phyloP scores from a whole-genome alignment of 78 protist genomes.

The Pigoraptor vietnamica region DNA sequence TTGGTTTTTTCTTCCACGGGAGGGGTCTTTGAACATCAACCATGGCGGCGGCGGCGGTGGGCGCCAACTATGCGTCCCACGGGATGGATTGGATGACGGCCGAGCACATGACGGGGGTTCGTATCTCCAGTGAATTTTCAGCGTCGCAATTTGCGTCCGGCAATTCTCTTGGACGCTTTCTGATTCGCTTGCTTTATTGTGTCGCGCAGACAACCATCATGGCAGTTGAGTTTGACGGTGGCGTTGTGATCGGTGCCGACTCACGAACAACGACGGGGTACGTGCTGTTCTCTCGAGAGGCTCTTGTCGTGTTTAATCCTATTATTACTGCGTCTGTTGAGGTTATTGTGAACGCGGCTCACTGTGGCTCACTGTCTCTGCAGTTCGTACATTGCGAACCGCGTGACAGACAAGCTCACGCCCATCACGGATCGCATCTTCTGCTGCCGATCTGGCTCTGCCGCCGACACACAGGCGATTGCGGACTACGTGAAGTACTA shows the following conservation, averaged over 20 bases:
- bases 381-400: conserved; percentile 87
- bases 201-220: conserved; percentile 86
- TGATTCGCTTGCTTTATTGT: no score
- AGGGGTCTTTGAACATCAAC: not conserved
- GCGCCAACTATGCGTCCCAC: not conserved
- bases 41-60: not conserved
- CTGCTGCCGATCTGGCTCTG: conserved; percentile 95
- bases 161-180: no score
- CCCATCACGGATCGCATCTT: conserved; percentile 73
- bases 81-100: not conserved
- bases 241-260: conserved; percentile 95
- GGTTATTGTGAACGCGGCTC: not conserved
- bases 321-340: not conserved
- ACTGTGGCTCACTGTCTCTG: not conserved
- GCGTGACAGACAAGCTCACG: conserved; percentile 93
- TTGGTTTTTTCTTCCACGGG: not conserved
- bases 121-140: not conserved
- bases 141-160: no score
- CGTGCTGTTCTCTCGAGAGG: not conserved
- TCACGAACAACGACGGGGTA: conserved; percentile 89
- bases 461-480: conserved; percentile 97
- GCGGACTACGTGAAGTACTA: conserved; percentile 76
- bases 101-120: not conserved
- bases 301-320: not conserved
- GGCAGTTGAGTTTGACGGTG: conserved; percentile 93